Conservation (phyloP, 805 yeast genomes). For the Candida oleophila region DNA sequence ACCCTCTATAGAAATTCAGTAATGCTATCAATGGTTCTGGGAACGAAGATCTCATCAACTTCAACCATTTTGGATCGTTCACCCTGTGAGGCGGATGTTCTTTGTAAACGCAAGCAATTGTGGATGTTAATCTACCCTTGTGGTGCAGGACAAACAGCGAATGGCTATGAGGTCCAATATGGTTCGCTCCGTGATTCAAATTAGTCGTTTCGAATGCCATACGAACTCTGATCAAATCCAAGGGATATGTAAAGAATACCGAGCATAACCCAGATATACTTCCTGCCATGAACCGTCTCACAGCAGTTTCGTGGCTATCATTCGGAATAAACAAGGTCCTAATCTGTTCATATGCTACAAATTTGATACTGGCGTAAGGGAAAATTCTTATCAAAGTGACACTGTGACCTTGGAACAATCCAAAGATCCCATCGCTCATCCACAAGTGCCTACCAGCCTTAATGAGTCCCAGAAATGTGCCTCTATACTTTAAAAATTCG, state of each 20-base stretch:
- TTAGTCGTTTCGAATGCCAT: slow-evolving; percentile 80
- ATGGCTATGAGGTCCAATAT: slow-evolving; percentile 17
- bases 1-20: slow-evolving; percentile 88
- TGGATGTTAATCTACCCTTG: slow-evolving; percentile 31
- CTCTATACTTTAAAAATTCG: slow-evolving; percentile 75
- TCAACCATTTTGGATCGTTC: slow-evolving; percentile 38
- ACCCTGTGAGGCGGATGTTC: slow-evolving; percentile 36
- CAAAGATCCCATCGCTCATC: slow-evolving; percentile 66
- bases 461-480: slow-evolving; percentile 73
- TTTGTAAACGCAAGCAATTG: slow-evolving; percentile 28
- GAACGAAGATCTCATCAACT: slow-evolving; percentile 28
- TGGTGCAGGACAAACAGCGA: slow-evolving; percentile 25
- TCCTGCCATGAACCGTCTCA: slow-evolving; percentile 81
- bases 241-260: slow-evolving; percentile 87
- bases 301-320: slow-evolving; percentile 72
- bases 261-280: slow-evolving; percentile 85
- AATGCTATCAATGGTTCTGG: slow-evolving; percentile 35
- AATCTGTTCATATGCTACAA: slow-evolving; percentile 93
- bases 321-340: slow-evolving; percentile 76
- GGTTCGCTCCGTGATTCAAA: slow-evolving; percentile 17
- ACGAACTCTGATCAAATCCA: slow-evolving; percentile 86
- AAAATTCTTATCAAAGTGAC: slow-evolving; percentile 88
- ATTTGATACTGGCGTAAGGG: slow-evolving; percentile 96
- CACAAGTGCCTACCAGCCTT: slow-evolving; percentile 71
- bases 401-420: slow-evolving; percentile 93